Percentiles rank a stretch among this genome's conserved stretches.
Evolutionary conservation across 2,329 filamentous ascomycete genomes (phyloP).

Genomic region (Tympanopsis confertula): DNA sequence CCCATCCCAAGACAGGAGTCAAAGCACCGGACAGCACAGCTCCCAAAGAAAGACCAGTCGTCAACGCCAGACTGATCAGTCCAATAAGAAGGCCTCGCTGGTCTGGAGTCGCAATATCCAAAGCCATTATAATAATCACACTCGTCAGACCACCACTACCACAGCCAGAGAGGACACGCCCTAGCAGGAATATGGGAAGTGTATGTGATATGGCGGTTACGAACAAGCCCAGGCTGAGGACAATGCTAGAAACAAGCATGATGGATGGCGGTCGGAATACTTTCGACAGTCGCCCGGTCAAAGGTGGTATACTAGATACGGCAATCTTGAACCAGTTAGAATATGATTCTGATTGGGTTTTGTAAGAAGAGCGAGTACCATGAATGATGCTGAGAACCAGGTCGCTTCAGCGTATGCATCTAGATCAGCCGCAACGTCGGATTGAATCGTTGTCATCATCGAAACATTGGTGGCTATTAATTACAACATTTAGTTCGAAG

Average conservation of each 20-base stretch:
- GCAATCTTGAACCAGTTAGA: no score
- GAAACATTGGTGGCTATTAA: no score
- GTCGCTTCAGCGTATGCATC: constrained; percentile 61
- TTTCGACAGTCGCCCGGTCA: constrained; percentile 47
- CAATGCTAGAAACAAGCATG: constrained; percentile 61
- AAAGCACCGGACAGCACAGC: constrained; percentile 60
- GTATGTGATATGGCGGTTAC: constrained; percentile 49
- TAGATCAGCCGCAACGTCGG: constrained; percentile 62
- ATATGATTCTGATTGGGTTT: no score
- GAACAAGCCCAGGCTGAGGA: constrained; percentile 56
- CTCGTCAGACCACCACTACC: constrained; percentile 65
- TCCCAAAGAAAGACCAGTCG: constrained; percentile 58
- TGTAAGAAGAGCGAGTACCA: constrained; percentile 50
- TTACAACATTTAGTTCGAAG: no score
- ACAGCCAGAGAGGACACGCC: constrained; percentile 56
- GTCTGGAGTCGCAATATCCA: constrained; percentile 60
- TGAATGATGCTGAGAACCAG: constrained; percentile 76
- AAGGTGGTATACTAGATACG: no score
- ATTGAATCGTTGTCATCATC: no score
- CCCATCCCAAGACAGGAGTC: constrained; percentile 28
- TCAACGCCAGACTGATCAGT: constrained; percentile 62
- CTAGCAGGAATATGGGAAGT: constrained; percentile 56
- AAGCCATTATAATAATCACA: constrained; percentile 61
- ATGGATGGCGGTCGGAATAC: no score
- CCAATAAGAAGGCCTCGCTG: constrained; percentile 65